phyloP scores from a whole-genome alignment of 1,284 basidiomycete genomes.

The Vanrija pseudolonga region DNA sequence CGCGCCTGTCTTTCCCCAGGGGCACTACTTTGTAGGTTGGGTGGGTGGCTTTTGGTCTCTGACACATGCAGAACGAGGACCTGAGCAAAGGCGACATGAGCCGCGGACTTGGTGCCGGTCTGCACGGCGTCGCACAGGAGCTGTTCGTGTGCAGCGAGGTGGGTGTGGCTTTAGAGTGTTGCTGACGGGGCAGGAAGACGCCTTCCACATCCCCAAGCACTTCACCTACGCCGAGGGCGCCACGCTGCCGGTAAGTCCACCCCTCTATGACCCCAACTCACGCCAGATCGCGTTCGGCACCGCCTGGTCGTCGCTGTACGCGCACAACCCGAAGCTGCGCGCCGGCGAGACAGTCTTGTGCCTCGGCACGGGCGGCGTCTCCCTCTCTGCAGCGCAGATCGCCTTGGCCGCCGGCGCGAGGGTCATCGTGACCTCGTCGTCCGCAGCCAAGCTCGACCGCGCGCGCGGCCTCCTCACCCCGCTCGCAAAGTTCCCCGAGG shows the following conservation, averaged over 20 bases:
- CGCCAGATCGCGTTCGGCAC: slow-evolving; percentile 38
- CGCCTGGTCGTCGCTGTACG: slow-evolving; percentile 49
- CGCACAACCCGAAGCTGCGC: slow-evolving; percentile 41
- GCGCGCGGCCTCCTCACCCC: slow-evolving; percentile 30
- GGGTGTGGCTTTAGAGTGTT: not conserved
- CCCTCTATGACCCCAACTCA: too few species aligned
- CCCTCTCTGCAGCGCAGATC: slow-evolving; percentile 49
- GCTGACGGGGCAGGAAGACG: slow-evolving; percentile 16
- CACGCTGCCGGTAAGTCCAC: slow-evolving; percentile 36
- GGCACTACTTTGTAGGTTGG: slow-evolving; percentile 34
- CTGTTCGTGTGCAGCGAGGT: slow-evolving; percentile 32
- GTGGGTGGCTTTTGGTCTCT: not conserved
- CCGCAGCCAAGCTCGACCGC: slow-evolving; percentile 44
- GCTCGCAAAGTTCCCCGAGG: slow-evolving; percentile 14
- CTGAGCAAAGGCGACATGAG: slow-evolving; percentile 32
- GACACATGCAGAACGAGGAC: slow-evolving; percentile 31
- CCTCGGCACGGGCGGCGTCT: slow-evolving; percentile 52
- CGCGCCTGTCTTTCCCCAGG: slow-evolving; percentile 34
- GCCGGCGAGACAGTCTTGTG: slow-evolving; percentile 49
- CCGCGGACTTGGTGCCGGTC: slow-evolving; percentile 44
- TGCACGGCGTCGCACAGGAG: slow-evolving; percentile 46
- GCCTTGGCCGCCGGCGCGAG: slow-evolving; percentile 42
- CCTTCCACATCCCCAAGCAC: slow-evolving; percentile 43
- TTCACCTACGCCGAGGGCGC: slow-evolving; percentile 46
- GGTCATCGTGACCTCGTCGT: slow-evolving; percentile 49